Evolutionary conservation across 768 basidiomycete species (phyloP).

Genomic region (Suillus lakei): DNA sequence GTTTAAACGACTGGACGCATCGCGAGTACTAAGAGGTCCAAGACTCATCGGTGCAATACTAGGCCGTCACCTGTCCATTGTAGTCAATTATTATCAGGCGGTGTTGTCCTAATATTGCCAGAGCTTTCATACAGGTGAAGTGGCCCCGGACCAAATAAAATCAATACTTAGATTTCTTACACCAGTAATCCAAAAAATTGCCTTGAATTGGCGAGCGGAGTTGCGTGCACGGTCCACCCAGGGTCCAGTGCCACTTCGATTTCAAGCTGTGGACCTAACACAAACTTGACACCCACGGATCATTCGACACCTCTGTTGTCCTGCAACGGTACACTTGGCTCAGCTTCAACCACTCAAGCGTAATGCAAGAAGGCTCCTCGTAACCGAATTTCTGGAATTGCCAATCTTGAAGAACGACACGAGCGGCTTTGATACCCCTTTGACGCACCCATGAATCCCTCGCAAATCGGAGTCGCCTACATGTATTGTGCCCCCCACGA

Average conservation of each 20-base stretch:
- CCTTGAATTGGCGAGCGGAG: conserved; percentile 9
- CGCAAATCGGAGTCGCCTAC: background rate
- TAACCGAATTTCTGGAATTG: background rate
- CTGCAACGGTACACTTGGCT: background rate
- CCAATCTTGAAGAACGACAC: background rate
- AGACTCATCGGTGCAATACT: background rate
- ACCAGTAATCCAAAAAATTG: background rate
- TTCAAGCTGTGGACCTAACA: background rate
- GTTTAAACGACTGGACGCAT: background rate
- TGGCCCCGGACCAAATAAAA: background rate
- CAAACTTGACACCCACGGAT: background rate
- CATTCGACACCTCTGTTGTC: background rate
- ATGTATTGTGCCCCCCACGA: background rate
- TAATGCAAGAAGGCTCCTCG: background rate
- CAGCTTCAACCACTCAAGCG: conserved; percentile 1
- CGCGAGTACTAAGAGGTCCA: background rate
- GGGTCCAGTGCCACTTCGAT: conserved; percentile 2
- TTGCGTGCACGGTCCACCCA: conserved; percentile 1
- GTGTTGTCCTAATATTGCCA: background rate
- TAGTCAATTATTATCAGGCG: background rate
- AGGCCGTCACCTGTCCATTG: background rate
- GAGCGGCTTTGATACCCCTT: background rate
- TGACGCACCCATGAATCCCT: background rate
- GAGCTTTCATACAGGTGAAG: background rate
- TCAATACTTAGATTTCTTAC: background rate